Evolutionary conservation across 2,329 filamentous ascomycete species (phyloP).

Genomic region (Colletotrichum destructivum): DNA sequence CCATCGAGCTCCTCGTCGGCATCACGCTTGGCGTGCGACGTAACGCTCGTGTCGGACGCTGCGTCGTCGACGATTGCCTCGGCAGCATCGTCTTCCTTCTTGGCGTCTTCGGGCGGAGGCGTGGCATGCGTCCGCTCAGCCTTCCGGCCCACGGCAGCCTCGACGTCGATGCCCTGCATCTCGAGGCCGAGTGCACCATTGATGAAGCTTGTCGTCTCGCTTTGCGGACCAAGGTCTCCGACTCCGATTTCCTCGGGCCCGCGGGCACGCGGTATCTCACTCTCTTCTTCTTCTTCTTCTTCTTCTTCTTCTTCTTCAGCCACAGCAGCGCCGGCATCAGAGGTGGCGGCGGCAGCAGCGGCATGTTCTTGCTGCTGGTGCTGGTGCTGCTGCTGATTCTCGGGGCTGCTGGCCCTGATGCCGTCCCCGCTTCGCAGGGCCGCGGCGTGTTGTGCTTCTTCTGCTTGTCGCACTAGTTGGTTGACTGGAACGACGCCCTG

Average conservation of each 20-base stretch:
- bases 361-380: constrained; percentile 33
- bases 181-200: constrained; percentile 58
- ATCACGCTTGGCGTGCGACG: constrained; percentile 68
- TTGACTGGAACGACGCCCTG: constrained; percentile 82
- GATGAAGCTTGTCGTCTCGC: constrained; percentile 56
- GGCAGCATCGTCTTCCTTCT: constrained; percentile 37
- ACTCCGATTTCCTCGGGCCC: constrained; percentile 89
- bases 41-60: constrained; percentile 51
- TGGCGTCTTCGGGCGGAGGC: constrained; percentile 47
- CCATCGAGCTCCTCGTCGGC: constrained; percentile 64
- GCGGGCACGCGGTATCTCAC: constrained; percentile 83
- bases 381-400: constrained; percentile 45
- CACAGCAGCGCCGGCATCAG: constrained; percentile 49
- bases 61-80: constrained; percentile 45
- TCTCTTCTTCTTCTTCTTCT: constrained; percentile 68
- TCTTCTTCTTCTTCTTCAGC: constrained; percentile 68
- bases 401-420: constrained; percentile 30
- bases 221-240: constrained; percentile 87
- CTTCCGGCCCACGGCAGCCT: constrained; percentile 73
- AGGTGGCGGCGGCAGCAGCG: background rate
- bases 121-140: constrained; percentile 48
- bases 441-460: constrained; percentile 43
- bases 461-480: constrained; percentile 64
- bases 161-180: constrained; percentile 71
- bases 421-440: constrained; percentile 37